Percentiles rank a stretch among this genome's conserved stretches.
These are phyloP conservation scores for Perkinsus olseni DNA, from an alignment of 169 alveolate species.

Conservation along the genomic window DNA sequence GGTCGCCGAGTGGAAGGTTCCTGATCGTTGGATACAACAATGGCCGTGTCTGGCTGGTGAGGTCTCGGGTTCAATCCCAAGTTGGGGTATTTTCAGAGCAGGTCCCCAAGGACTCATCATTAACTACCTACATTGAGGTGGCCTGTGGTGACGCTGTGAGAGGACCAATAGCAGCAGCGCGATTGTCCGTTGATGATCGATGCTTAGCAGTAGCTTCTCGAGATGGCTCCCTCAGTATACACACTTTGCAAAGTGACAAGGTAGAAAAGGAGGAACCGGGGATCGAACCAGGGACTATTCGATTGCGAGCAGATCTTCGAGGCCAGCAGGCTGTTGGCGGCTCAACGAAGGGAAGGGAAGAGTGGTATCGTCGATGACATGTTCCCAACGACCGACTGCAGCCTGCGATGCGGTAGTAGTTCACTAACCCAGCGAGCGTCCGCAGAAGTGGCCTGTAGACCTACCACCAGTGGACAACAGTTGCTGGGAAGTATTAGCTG, in stretches of 20 bases:
- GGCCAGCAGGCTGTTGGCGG: background rate
- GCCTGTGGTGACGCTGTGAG: background rate
- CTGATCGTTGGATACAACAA: background rate
- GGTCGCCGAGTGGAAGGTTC: background rate
- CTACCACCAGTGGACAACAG: too few species aligned
- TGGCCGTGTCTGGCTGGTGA: background rate
- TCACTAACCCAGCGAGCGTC: too few species aligned
- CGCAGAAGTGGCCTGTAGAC: too few species aligned
- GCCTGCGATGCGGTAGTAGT: background rate
- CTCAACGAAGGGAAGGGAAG: background rate
- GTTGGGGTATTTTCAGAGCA: background rate
- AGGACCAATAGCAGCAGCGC: background rate
- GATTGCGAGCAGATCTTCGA: background rate
- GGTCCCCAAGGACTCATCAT: background rate
- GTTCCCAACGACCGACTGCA: background rate
- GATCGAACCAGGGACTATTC: background rate
- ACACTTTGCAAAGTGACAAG: background rate
- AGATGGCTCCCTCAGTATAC: background rate
- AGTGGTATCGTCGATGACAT: background rate
- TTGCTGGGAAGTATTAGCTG: too few species aligned
- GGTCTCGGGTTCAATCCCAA: background rate
- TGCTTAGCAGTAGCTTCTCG: background rate
- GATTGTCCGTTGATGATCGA: background rate
- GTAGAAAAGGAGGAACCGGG: background rate
- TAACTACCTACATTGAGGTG: background rate